Base-by-base conservation (phyloP, 495 filamentous ascomycete species). In the Penicillium goetzii region DNA sequence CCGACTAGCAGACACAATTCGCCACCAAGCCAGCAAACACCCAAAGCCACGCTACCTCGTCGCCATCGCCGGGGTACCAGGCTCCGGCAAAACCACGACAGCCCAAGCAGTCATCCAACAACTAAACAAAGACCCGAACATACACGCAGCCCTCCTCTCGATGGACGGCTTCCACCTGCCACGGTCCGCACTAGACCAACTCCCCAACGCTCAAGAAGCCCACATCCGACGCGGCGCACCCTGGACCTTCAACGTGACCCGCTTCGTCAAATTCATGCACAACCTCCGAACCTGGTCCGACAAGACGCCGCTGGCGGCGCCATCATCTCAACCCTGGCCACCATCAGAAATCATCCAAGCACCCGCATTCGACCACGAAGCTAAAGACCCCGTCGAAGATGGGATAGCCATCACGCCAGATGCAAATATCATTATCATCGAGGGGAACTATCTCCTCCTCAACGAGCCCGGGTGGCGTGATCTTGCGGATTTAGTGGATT, bases 81-180 rank as follows among this genome's bases (percentile, higher is more conserved):
- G 81, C 0, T 78, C 78, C 6, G 81, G 81, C 9, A 84, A 83
- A 58, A 80, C 81, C 9, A 84, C 81, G 5, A 80, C 76, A 12
- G 78, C 79, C 1, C 62, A 71, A 21, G 71, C 72, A 1, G 61
- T 82, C 10, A 65, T 74, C 4, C 62, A 65, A 19, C 68, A 69
- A 0, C 55, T 83, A 14, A 81, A 79, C 53, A 15, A 58, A 19
- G 45, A 45, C 26, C 56, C 68, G 7, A 45, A 58, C 1, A 34
- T 49, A 1, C 64, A 61, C n/a, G 70, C 77, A 4, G 69, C 70
- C 0, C 62, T 74, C 0, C 58, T 81, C 10, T 74, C 78, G 21
- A 79, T 80, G 79, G 78, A 80, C 52, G 78, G 78, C 17, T 81
- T 80, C 53, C 79, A 83, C 61, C 68, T 80, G 0, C 61, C 78